Percentiles rank a stretch among this genome's conserved stretches.
Conservation (phyloP, 106 monocot species). For the Cymbidium sinense region DNA sequence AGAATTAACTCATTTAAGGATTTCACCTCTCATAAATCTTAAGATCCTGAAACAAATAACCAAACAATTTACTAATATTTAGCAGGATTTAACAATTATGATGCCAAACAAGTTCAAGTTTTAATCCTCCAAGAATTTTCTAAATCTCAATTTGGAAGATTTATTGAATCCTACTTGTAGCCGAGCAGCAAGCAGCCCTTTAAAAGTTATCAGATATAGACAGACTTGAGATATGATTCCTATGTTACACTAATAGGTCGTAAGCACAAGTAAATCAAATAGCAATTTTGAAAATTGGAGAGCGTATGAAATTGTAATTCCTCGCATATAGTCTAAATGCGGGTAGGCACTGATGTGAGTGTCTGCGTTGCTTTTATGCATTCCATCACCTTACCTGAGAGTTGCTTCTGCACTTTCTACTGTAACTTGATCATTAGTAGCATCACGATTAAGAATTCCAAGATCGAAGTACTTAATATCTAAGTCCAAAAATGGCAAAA, state of each 20-base stretch:
- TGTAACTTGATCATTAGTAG: conserved; percentile 70
- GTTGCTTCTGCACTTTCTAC: conserved; percentile 76
- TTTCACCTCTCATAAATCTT: no score
- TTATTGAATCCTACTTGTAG: no score
- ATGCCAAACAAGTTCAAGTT: no score
- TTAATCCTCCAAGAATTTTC: no score
- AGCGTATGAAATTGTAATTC: not conserved
- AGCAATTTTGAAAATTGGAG: not conserved
- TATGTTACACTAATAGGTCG: not conserved
- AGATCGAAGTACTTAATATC: conserved; percentile 75
- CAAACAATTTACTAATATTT: no score
- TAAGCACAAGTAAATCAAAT: not conserved
- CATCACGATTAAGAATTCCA: conserved; percentile 65
- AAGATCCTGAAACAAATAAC: no score
- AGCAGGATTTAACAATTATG: no score
- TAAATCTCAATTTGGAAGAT: no score
- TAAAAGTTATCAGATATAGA: not conserved
- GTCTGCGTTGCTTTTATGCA: not conserved
- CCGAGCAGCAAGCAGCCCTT: not conserved
- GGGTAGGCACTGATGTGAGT: no score
- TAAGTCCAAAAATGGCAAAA: conserved; percentile 70
- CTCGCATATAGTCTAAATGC: not conserved
- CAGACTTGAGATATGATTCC: not conserved
- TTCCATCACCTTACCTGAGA: conserved; percentile 35
- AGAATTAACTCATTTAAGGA: no score